Base-by-base conservation (phyloP, 208 protist genomes). In the Wallacemonas collosoma region DNA sequence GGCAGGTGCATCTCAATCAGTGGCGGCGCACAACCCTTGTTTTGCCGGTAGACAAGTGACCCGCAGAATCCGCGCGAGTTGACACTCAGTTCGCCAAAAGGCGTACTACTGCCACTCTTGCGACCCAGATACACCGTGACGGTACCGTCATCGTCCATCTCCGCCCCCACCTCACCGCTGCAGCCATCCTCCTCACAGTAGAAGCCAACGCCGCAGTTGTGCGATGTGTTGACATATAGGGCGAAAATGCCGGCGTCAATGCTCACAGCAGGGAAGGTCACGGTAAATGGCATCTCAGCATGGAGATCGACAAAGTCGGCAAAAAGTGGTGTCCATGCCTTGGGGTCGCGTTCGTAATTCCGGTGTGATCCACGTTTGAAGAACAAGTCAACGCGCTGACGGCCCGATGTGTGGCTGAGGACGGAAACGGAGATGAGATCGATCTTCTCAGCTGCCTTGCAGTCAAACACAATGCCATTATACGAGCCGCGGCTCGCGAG, bases 401-500 rank as follows among this genome's bases (percentile, higher is more conserved):
- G 71, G 17, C 90, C 90, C 9, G 81, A 84, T 44, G 88, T 84
- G 11, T 89, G 86, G 14, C 82, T 94, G 64, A 94, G 68, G 63
- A 89, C 85, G 5, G 83, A 87, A 44, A 97, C 45, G 6, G 85
- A 88, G 36, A 87, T 83, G 8, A 97, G 76, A 17, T 91, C 82
- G 63, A 95, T 87, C 14, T 88, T 76, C 50, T 88, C 81, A 45
- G 73, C 79, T n/a, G 89, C 81, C 26, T 84, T 80, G 80, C 87
- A 83, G 83, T 97, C 93, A 72, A 97, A 97, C 79, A 97, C 93
- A 69, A 97, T 93, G 51, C 93, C 93, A 58, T 95, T 97, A 81
- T 94, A 94, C 6, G 87, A 94, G 7, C 77, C 82, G 14, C 85
- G 88, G 58, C 80, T 87, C 69, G 90, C 80, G 47, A 86, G 71